Conservation (phyloP, 2,329 filamentous ascomycete genomes). For the Penicillium sp. region DNA sequence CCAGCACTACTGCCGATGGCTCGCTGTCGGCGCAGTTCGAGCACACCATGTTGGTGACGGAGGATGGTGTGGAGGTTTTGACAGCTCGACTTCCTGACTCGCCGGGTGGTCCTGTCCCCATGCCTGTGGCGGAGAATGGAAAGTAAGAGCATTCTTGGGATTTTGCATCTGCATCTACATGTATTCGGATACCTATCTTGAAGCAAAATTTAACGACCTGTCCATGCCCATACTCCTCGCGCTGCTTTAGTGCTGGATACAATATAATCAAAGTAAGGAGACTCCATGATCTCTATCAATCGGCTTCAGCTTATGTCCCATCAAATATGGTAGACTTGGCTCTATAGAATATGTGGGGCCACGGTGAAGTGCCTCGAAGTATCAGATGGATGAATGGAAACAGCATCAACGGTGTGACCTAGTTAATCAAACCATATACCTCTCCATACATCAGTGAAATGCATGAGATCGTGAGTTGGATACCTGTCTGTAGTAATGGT, state of each 20-base stretch:
- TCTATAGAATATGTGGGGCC: neutral
- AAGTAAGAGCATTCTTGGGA: conserved; percentile 12
- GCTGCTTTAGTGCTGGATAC: neutral
- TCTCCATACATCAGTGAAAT: neutral
- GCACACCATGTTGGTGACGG: conserved; percentile 81
- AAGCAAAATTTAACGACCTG: conserved; percentile 18
- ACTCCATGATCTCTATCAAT: neutral
- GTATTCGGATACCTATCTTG: conserved; percentile 13
- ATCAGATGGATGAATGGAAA: too few relatives aligned
- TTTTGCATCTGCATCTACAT: conserved; percentile 9
- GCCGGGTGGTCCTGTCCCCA: conserved; percentile 70
- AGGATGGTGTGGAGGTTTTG: conserved; percentile 77
- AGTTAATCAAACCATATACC: neutral
- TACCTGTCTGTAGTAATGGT: too few relatives aligned
- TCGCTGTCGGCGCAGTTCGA: conserved; percentile 93
- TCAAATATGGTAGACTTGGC: neutral
- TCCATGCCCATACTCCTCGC: conserved; percentile 10
- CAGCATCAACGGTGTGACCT: neutral
- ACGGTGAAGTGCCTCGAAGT: neutral
- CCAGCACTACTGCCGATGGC: conserved; percentile 88
- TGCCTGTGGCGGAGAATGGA: conserved; percentile 47
- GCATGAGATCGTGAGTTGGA: neutral
- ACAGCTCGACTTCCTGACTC: conserved; percentile 73
- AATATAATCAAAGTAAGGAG: neutral
- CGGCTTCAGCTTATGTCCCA: neutral